Base-by-base conservation (phyloP, 139 green algal genomes). In the Chlorella vulgaris region DNA sequence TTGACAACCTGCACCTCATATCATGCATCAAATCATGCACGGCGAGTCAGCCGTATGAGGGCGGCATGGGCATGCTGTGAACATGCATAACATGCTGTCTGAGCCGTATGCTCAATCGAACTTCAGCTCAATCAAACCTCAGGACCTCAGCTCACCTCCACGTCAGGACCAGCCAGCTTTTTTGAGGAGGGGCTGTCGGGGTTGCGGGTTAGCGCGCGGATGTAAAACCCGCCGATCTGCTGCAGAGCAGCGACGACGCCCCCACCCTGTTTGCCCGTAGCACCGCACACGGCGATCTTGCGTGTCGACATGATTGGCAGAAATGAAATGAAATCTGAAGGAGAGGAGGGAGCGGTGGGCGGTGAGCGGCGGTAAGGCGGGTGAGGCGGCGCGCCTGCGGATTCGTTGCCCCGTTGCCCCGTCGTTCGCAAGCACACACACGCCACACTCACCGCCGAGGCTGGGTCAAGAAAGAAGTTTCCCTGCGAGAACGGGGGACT, bases 261-360 rank as follows among this genome's bases (percentile, higher is more conserved):
- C 6, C 76, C 76, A 10, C 76, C 76, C 68, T 82, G 76, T n/a
- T 74, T 58, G 33, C 76, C 76, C 26, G 76, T 82, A 31, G 76
- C 76, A 33, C 76, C 76, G 50, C 13, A 58, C 35, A 82, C 76
- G 7, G 76, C 35, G 8, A 51, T 43, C 47, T 73, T 81, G 60
- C 24, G 33, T 18, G 28, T 28, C 26, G 3, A 7, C 3, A 36
- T 5, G 53, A 5, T 5, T 21, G 4, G 6, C 4, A 24, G 8
- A 5, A 24, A 4, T 62, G 3, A 18, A 24, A n/a, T n/a, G n/a
- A n/a, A n/a, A n/a, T n/a, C n/a, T n/a, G n/a, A n/a, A n/a, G n/a
- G n/a, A n/a, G n/a, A n/a, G n/a, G n/a, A n/a, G n/a, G n/a, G n/a
- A n/a, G n/a, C n/a, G n/a, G n/a, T n/a, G n/a, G n/a, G n/a, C n/a